Percentiles rank a stretch among this genome's conserved stretches.
Conservation (phyloP, 345 rosid species). For the Dipteronia sinensis region DNA sequence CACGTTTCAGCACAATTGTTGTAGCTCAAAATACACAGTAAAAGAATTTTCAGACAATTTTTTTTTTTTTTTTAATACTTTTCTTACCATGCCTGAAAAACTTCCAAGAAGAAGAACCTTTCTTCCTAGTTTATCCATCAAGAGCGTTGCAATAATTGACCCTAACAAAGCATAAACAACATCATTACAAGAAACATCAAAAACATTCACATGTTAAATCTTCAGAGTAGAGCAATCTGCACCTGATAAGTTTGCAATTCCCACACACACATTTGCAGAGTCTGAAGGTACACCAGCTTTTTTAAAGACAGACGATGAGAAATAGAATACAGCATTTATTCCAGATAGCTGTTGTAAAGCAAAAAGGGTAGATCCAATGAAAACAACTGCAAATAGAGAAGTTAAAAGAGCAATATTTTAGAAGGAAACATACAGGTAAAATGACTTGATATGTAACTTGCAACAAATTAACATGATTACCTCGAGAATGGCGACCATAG, state of each 20-base stretch:
- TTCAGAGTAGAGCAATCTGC: constrained; percentile 16
- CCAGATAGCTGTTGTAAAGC: constrained; percentile 98
- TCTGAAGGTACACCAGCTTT: constrained; percentile 91
- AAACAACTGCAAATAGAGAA: constrained; percentile 86
- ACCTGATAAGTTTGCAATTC: constrained; percentile 86
- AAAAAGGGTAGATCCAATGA: constrained; percentile 87
- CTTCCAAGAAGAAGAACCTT: constrained; percentile 86
- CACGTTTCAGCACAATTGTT: neutral
- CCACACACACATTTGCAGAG: constrained; percentile 76
- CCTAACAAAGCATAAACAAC: constrained; percentile 44
- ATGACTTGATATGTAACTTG: constrained; percentile 4
- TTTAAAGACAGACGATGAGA: constrained; percentile 92
- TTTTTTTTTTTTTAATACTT: neutral
- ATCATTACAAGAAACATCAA: constrained; percentile 22
- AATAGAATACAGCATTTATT: constrained; percentile 93
- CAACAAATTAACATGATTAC: constrained; percentile 41
- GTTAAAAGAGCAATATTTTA: constrained; percentile 36
- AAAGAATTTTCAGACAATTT: neutral
- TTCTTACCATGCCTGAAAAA: constrained; percentile 85
- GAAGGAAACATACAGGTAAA: constrained; percentile 16
- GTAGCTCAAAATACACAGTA: neutral
- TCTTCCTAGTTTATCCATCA: constrained; percentile 95
- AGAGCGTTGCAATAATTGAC: constrained; percentile 69
- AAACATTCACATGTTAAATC: constrained; percentile 16
- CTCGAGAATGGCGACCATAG: constrained; percentile 66